Base-by-base conservation (phyloP, 345 rosid species). In the Eucalyptus cloeziana region DNA sequence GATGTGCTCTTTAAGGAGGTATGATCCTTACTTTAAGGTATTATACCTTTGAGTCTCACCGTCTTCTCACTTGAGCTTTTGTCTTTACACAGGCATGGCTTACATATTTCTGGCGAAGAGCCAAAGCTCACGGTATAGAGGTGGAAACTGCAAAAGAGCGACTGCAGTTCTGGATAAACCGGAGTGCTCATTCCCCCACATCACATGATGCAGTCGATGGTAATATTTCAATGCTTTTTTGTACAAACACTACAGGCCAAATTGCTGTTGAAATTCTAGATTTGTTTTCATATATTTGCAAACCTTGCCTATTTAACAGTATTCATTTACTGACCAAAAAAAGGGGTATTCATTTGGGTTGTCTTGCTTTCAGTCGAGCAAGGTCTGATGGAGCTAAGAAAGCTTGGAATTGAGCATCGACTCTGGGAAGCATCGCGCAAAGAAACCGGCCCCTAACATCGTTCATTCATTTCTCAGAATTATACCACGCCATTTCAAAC, bases 1-100 rank as follows among this genome's bases (percentile, higher is more conserved):
- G 99, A 98, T 90, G 98, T 98, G 91, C 97, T 98, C 85, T 98
- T 98, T 90, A 98, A 98, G 94, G 99, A 98, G 99, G 99, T 90
- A 88, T 50, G 14, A 8, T 25, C 22, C 21, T 89, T 85, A 79
- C 89, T 80, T 79, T 71, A 87, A 47, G 6, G 62, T 88, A 31
- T 52, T 45, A 24, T 11, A 21, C 60, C 12, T 49, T 25, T 86
- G 16, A 52, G 45, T 33, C 87, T 22, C 87, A 5, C 33, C 10
- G 21, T 16, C 64, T 86, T 86, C 47, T 71, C 47, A 37, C 11
- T 83, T 10, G 15, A 43, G 21, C 43, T 83, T 49, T 76, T 19
- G 43, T 81, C 71, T 49, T 88, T 86, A 33, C 27, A 14, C 92
- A 98, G 99, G 99, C 99, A 87, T 98, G 99, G 99, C 95, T 98